Conservation (phyloP, 2,329 filamentous ascomycete species). For the Drechslerella coelobrocha region DNA sequence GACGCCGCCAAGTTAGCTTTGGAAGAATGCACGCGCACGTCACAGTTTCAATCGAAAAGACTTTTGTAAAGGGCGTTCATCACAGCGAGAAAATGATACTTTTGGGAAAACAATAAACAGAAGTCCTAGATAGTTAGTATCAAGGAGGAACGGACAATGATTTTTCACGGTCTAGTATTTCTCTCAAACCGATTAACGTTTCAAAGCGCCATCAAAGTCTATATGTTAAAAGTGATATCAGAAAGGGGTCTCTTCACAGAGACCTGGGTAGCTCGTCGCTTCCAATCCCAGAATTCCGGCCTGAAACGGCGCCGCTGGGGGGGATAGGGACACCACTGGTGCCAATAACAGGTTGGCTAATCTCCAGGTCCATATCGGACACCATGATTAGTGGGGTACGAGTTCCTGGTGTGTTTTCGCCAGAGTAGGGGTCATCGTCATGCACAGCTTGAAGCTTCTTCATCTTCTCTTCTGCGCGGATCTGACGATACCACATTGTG, state of each 20-base stretch:
- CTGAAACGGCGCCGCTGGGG: constrained; percentile 29
- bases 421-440: constrained; percentile 46
- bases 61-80: not conserved
- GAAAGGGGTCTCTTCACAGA: constrained; percentile 26
- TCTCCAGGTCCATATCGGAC: constrained; percentile 39
- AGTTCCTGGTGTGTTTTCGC: constrained; percentile 45
- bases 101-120: constrained; percentile 3
- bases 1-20: not conserved
- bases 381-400: constrained; percentile 39
- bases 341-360: constrained; percentile 26
- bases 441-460: constrained; percentile 50
- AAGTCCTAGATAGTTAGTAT: not conserved
- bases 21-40: not conserved
- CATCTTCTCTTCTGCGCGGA: constrained; percentile 67
- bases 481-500: constrained; percentile 90
- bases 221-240: not conserved
- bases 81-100: not conserved
- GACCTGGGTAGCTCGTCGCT: constrained; percentile 27
- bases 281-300: constrained; percentile 27
- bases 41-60: not conserved
- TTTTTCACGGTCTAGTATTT: constrained; percentile 27
- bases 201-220: not conserved
- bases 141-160: not conserved
- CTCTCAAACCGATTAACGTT: constrained; percentile 15
- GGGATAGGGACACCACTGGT: constrained; percentile 43